These are phyloP conservation scores for Nyssa sinensis DNA, from an alignment of 148 eudicot genomes.

Conservation along the genomic window DNA sequence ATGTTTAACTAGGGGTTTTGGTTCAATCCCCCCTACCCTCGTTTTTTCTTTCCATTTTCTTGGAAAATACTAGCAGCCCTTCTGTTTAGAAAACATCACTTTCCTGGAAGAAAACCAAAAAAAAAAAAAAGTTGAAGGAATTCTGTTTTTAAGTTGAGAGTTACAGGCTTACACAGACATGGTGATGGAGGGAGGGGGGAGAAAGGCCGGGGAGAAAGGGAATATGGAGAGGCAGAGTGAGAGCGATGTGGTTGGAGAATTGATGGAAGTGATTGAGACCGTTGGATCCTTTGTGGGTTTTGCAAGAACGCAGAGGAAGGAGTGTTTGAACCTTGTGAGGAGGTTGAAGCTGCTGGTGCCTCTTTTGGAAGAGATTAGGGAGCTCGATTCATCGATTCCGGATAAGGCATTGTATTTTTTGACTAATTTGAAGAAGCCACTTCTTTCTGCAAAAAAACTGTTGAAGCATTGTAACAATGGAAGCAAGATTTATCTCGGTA, in stretches of 20 bases:
- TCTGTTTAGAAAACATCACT: not conserved
- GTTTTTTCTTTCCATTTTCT: not conserved
- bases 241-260: conserved; percentile 30
- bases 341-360: conserved; percentile 56
- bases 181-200: not conserved
- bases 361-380: conserved; percentile 64
- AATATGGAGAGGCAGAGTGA: not conserved
- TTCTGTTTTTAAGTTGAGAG: not conserved
- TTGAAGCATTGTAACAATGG: conserved; percentile 53
- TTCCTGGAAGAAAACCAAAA: not conserved
- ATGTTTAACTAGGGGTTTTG: no score
- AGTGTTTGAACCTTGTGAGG: conserved; percentile 46
- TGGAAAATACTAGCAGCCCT: not conserved
- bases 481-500: conserved; percentile 88
- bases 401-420: conserved; percentile 31
- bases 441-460: conserved; percentile 53
- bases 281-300: conserved; percentile 49
- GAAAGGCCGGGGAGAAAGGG: not conserved
- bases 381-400: conserved; percentile 29
- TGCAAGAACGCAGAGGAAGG: conserved; percentile 61
- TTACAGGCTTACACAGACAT: not conserved
- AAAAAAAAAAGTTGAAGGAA: not conserved
- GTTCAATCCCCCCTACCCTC: no score
- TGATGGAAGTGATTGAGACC: conserved; percentile 44
- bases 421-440: conserved; percentile 42